phyloP scores from a whole-genome alignment of 495 filamentous ascomycete genomes.

The Podospora tetraspora region DNA sequence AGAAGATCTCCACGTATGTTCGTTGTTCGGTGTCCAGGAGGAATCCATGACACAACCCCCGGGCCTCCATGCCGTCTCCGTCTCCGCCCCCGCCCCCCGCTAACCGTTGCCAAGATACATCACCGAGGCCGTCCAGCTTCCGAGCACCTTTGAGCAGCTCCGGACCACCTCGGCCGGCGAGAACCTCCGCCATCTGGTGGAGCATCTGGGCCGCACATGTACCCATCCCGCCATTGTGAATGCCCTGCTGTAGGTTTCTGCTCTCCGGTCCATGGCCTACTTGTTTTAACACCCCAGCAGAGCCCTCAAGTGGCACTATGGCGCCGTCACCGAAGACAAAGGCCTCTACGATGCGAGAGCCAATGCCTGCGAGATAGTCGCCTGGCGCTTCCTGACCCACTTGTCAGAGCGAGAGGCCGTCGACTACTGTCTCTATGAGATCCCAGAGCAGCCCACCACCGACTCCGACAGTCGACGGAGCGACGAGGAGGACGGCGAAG shows the following conservation, averaged over 20 bases:
- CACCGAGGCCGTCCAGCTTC: slow-evolving; percentile 56
- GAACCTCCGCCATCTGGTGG: slow-evolving; percentile 58
- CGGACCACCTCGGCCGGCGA: slow-evolving; percentile 61
- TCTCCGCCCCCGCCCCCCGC: not conserved
- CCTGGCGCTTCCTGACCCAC: slow-evolving; percentile 79
- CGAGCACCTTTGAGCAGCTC: slow-evolving; percentile 76
- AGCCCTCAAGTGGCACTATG: slow-evolving; percentile 77
- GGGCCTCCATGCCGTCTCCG: not conserved
- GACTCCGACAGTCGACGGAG: not conserved
- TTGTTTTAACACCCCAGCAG: slow-evolving; percentile 34
- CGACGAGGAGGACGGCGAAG: slow-evolving; percentile 28
- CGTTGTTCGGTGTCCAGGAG: not conserved
- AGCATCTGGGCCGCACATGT: slow-evolving; percentile 56
- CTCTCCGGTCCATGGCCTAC: not conserved
- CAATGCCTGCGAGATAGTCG: slow-evolving; percentile 84
- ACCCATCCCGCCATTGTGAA: slow-evolving; percentile 72
- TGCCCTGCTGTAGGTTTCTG: slow-evolving; percentile 62
- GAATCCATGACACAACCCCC: not conserved
- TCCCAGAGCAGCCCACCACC: slow-evolving; percentile 43
- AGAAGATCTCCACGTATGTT: slow-evolving; percentile 60
- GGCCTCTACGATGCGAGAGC: slow-evolving; percentile 72
- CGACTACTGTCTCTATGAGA: slow-evolving; percentile 77
- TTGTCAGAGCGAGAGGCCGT: slow-evolving; percentile 76
- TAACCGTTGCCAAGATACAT: slow-evolving; percentile 50
- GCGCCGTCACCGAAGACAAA: slow-evolving; percentile 56